Base-by-base conservation (phyloP, 306 rosid species). In the Dalbergia cochinchinensis region DNA sequence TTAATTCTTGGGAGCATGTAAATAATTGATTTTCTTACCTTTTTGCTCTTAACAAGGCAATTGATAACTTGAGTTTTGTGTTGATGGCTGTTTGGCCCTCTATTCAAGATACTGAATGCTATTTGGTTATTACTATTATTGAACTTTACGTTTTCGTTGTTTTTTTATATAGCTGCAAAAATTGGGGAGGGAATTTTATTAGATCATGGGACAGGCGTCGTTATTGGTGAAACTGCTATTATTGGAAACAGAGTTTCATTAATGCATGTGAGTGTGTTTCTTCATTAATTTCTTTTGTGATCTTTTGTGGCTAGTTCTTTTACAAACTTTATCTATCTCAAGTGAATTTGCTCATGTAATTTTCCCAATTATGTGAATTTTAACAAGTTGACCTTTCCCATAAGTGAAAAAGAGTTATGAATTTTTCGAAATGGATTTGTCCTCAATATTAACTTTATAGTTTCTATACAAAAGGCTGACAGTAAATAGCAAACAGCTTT, bases 181-280 rank as follows among this genome's bases (percentile, higher is more conserved):
- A 90, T 92, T 85, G 99, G 99, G 74, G 99, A 95, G 86, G 98
- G 97, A 69, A 93, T 95, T 84, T 78, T 95, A 73, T 90, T 95
- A 88, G 99, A 95, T 87, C 99, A 95, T 75, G 98, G 87, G 19
- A 92, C 98, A 4, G 98, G 99, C 79, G 88, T 95, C 82, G 99
- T 95, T 84, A 92, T 95, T 84, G 99, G 99, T 63, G 99, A 95
- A 90, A 95, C 99, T 85, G 94, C 99, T 80, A 84, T 87, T 69
- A 82, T 92, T 76, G 97, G 99, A 76, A 91, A 92, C 84, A 86
- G 99, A 87, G 99, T 95, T 80, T 95, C 99, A 84, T 55, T 92
- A 81, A 91, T 95, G 99, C 99, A 94, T 8, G 99, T 89, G 88
- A 85, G 93, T 81, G 70, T n/a, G 80, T 78, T 80, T 78, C 74